phyloP scores from a whole-genome alignment of 1,284 basidiomycete genomes.

The Cutaneotrichosporon sp. region DNA sequence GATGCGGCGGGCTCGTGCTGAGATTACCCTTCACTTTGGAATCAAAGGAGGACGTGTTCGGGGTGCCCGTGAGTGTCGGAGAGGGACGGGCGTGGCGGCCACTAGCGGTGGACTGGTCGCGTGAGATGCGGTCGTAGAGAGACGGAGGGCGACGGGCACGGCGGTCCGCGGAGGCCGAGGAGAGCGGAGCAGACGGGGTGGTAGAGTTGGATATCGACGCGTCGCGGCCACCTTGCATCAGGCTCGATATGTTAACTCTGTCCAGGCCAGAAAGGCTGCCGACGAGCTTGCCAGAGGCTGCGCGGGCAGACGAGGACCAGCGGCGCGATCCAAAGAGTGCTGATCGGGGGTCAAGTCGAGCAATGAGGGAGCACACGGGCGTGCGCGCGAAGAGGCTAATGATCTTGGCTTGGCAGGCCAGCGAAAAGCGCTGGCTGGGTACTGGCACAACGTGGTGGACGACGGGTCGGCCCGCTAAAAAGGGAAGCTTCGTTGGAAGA shows the following conservation, averaged over 20 bases:
- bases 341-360: neutral
- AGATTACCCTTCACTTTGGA: neutral
- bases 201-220: neutral
- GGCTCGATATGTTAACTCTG: neutral
- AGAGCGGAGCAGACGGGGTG: neutral
- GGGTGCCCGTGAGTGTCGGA: neutral
- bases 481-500: too few relatives aligned
- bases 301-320: neutral
- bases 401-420: neutral
- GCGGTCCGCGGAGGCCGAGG: neutral
- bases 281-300: neutral
- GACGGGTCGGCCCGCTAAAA: too few relatives aligned
- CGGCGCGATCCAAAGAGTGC: neutral
- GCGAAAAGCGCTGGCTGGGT: neutral
- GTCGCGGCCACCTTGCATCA: slow-evolving; percentile 1
- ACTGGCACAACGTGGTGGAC: neutral
- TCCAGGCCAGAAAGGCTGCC: neutral
- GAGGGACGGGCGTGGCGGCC: neutral
- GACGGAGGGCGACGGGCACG: too few relatives aligned
- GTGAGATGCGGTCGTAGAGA: neutral
- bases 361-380: neutral
- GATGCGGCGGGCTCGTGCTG: neutral
- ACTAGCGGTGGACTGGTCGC: neutral
- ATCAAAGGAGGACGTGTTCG: neutral
- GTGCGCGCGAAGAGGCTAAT: neutral